Base-by-base conservation (phyloP, 805 yeast genomes). In the Hanseniaspora jakobsenii region DNA sequence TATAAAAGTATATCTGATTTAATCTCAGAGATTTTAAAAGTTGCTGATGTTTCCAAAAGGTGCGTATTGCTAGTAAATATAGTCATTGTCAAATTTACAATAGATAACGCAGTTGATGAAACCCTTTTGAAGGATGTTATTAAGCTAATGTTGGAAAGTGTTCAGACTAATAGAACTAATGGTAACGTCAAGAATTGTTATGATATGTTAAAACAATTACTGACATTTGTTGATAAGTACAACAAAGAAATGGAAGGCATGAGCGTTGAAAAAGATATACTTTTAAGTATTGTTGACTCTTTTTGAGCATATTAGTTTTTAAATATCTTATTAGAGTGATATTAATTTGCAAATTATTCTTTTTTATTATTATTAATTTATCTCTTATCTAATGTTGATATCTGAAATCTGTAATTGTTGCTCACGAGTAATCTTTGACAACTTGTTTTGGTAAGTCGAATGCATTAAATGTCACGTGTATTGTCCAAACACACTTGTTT, bases 61-160 rank as follows among this genome's bases (percentile, higher is more conserved):
- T 24, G 24, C 7, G 13, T 26, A 22, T 19, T 42, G 6, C n/a
- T 42, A 6, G 27, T 23, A 17, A 42, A 35, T 10, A 14, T 42
- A 19, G 22, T 42, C 7, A 21, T 42, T 2, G 27, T 29, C 4
- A 42, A 42, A 19, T 35, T 22, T 10, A 35, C 29, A 17, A 32
- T 35, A 4, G 46, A 42, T 22, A 17, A 16, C 7, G 17, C 8
- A 22, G 16, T 30, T 12, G 46, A 42, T 22, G 32, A 35, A 13
- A 12, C 21, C 5, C n/a, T 42, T 8, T 10, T 42, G 6, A 13
- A 28, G 6, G 27, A 10, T 2, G 22, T n/a, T 14, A 22, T 41
- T 6, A 35, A 3, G 8, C 10, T 29, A 1, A 3, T 42, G 10
- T 7, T 42, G 3, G 13, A 31, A 10, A 26, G 34, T 7, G 30